These are phyloP conservation scores for Phytopythium boreale DNA, from an alignment of 352 stramenopile species.

Conservation along the genomic window DNA sequence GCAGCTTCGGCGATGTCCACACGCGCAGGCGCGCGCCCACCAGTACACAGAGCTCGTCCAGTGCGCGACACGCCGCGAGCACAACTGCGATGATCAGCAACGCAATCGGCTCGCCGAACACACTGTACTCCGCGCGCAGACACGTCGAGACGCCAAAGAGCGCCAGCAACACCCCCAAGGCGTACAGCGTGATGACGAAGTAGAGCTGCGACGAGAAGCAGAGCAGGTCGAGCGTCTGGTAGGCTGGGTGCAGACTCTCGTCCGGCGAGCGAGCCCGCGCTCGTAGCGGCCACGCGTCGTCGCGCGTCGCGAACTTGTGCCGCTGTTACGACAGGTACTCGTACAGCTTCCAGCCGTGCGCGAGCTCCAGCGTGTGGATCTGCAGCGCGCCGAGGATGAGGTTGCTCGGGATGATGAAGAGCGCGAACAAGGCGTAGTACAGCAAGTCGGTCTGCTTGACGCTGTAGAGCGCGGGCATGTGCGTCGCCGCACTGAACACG, in stretches of 20 bases:
- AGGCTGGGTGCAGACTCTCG: constrained; percentile 90
- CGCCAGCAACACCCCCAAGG: constrained; percentile 87
- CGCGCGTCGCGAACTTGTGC: constrained; percentile 93
- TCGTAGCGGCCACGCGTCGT: constrained; percentile 92
- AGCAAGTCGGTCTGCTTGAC: constrained; percentile 93
- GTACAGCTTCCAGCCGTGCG: constrained; percentile 96
- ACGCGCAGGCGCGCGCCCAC: constrained; percentile 83
- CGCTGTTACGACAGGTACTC: constrained; percentile 97
- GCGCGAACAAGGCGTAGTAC: constrained; percentile 94
- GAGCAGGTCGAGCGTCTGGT: constrained; percentile 94
- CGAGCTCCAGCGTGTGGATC: constrained; percentile 94
- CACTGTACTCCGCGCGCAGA: constrained; percentile 90
- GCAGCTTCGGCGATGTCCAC: constrained; percentile 90
- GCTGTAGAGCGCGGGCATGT: constrained; percentile 91
- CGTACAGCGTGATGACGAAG: constrained; percentile 86
- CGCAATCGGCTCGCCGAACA: constrained; percentile 91
- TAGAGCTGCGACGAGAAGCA: constrained; percentile 95
- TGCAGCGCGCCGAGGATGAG: constrained; percentile 93
- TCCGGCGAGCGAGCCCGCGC: constrained; percentile 63
- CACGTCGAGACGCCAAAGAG: constrained; percentile 94
- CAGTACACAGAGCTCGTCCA: constrained; percentile 56
- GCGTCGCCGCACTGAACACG: constrained; percentile 85
- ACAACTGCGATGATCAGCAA: constrained; percentile 89
- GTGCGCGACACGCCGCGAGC: constrained; percentile 60
- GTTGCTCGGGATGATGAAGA: constrained; percentile 95